A percentile compares a stretch with the other conserved stretches of the same genome.
These are phyloP conservation scores for Voacanga thouarsii DNA, from an alignment of 257 asterid species.

Conservation along the genomic window DNA sequence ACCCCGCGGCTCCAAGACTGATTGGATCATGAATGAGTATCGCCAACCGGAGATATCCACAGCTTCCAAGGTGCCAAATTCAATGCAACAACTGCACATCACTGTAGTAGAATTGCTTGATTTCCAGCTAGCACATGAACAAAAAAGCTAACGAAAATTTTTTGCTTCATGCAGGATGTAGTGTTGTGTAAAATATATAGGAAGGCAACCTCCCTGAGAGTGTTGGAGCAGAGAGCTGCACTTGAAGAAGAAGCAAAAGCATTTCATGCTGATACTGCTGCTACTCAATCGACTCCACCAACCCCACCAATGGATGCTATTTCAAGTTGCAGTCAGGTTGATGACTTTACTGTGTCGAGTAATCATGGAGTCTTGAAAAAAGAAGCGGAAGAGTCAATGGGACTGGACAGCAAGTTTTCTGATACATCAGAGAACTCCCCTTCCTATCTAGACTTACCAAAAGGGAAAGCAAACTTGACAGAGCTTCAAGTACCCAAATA, in stretches of 20 bases:
- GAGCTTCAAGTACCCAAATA: slow-evolving; percentile 52
- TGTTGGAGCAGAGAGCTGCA: slow-evolving; percentile 65
- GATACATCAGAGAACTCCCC: slow-evolving; percentile 12
- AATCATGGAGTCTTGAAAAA: slow-evolving; percentile 6
- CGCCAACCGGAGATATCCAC: slow-evolving; percentile 50
- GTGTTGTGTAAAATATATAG: slow-evolving; percentile 66
- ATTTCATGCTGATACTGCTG: neutral
- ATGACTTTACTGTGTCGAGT: neutral
- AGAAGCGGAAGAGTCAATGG: slow-evolving; percentile 14
- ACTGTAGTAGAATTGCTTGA: no score
- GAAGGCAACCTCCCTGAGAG: slow-evolving; percentile 63
- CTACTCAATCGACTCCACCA: neutral
- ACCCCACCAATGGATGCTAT: slow-evolving; percentile 23
- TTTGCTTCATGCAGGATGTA: slow-evolving; percentile 39
- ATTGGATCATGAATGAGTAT: slow-evolving; percentile 83
- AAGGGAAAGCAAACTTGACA: slow-evolving; percentile 23
- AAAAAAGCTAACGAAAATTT: neutral
- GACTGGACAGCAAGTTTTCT: neutral
- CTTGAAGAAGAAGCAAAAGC: slow-evolving; percentile 35
- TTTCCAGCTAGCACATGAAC: neutral
- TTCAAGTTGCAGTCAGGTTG: slow-evolving; percentile 14
- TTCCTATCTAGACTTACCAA: slow-evolving; percentile 21
- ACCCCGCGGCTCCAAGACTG: slow-evolving; percentile 68
- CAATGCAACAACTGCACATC: neutral
- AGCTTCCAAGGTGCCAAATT: slow-evolving; percentile 30